Base-by-base conservation (phyloP, 2,329 filamentous ascomycete genomes). In the Cladosporium colombiae region DNA sequence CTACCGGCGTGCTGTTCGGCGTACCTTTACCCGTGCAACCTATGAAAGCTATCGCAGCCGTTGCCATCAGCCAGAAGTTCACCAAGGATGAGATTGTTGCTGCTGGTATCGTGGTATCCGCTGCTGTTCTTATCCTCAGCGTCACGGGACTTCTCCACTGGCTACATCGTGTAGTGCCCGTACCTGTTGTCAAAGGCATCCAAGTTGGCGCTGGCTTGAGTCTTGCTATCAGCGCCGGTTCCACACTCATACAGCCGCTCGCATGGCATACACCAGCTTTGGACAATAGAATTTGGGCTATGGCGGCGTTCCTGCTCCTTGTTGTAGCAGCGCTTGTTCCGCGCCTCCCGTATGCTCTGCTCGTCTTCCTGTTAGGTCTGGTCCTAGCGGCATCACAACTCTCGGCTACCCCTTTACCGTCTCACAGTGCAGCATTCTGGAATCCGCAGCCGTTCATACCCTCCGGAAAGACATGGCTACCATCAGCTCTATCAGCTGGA, bases 11-110 rank as follows among this genome's bases (percentile, higher is more conserved):
- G 1, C 79, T 89, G 35, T 98, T 97, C 73, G 94, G 94, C 7
- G 90, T 98, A 49, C 94, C 94, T 2, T 80, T 97, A 3, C 93
- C 93, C 0, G 93, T 97, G 0, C 93, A 97, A 80, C 93, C 93
- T 0, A 90, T 90, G 88, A 90, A 90, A 84, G 93, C 94, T 44
- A 96, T 98, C 67, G 93, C 93, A 6, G 91, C 93, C 0, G 91
- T 96, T 0, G 92, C 93, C n/a, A 91, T 97, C 66, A 84, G 89
- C 7, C 84, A 87, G 13, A 82, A 81, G 33, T 88, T 91, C 69
- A 86, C 86, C 0, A 83, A 88, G 21, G 85, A 86, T 57, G 86
- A 92, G 69, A 93, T 91, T 50, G 87, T 92, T n/a, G 90, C 91
- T 0, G 92, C 93, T 1, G 94, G 94, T 1, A 85, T 94, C 44